Conservation (phyloP, 2,329 filamentous ascomycete genomes). For the Myriangium duriaei region DNA sequence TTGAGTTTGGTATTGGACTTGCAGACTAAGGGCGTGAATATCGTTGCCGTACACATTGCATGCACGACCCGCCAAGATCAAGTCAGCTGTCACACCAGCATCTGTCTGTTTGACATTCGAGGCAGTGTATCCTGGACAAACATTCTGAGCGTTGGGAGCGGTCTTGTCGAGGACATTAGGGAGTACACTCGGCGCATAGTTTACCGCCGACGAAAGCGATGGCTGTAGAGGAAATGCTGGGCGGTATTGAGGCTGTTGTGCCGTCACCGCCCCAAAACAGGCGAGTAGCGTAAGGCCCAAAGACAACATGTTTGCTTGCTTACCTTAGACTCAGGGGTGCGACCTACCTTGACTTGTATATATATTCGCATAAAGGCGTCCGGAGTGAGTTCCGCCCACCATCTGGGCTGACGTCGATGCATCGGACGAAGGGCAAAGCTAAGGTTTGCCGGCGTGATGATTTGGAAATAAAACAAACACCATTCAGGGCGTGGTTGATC, state of each 20-base stretch:
- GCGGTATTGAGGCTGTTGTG: constrained; percentile 18
- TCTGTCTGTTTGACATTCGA: constrained; percentile 38
- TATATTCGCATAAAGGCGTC: too few relatives aligned
- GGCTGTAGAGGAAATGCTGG: constrained; percentile 19
- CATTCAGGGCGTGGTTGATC: too few relatives aligned
- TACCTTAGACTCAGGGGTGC: too few relatives aligned
- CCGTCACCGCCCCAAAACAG: too few relatives aligned
- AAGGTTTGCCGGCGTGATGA: too few relatives aligned
- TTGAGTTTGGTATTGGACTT: constrained; percentile 50
- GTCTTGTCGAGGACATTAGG: constrained; percentile 17
- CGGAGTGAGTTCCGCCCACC: too few relatives aligned
- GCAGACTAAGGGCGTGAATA: constrained; percentile 41
- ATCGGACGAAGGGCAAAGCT: too few relatives aligned
- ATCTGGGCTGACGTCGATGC: too few relatives aligned
- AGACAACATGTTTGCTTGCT: too few relatives aligned
- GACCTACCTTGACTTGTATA: too few relatives aligned
- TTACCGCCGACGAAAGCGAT: constrained; percentile 12
- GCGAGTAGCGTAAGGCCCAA: too few relatives aligned
- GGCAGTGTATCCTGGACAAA: constrained; percentile 58
- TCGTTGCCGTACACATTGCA: constrained; percentile 51
- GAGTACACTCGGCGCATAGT: constrained; percentile 18
- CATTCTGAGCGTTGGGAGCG: constrained; percentile 18
- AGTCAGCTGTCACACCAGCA: constrained; percentile 35
- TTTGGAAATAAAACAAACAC: too few relatives aligned
- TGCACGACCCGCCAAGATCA: constrained; percentile 54